Evolutionary conservation across 495 filamentous ascomycete genomes (phyloP).

Genomic region (Daldinia bambusicola): DNA sequence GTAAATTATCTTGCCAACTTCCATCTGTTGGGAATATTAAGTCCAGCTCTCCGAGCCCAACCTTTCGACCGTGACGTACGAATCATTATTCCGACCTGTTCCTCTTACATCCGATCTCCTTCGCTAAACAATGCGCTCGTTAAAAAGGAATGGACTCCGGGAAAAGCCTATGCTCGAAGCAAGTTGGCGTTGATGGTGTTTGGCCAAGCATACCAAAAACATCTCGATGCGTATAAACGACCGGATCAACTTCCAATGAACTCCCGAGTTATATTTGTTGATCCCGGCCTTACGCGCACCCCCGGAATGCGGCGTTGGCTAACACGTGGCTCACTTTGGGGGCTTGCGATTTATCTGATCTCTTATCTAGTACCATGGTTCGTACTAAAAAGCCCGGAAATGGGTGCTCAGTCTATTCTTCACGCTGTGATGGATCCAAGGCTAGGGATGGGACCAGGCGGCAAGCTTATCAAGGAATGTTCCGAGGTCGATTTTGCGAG

Average conservation of each 20-base stretch:
- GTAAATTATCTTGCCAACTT: conserved; percentile 96
- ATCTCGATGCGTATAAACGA: conserved; percentile 80
- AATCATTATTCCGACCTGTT: conserved; percentile 86
- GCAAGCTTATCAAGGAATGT: conserved; percentile 88
- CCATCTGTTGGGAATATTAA: conserved; percentile 89
- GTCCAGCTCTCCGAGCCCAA: conserved; percentile 86
- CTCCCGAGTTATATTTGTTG: conserved; percentile 80
- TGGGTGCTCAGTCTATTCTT: conserved; percentile 88
- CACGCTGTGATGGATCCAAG: conserved; percentile 83
- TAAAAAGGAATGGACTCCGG: conserved; percentile 61
- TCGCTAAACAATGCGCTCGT: conserved; percentile 59
- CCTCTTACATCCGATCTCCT: conserved; percentile 79
- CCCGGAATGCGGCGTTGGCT: conserved; percentile 89
- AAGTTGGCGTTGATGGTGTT: conserved; percentile 92
- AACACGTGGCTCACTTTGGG: conserved; percentile 83
- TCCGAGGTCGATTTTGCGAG: conserved; percentile 74
- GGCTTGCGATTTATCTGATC: conserved; percentile 79
- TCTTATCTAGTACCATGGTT: conserved; percentile 87
- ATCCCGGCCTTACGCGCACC: conserved; percentile 85
- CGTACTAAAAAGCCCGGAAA: conserved; percentile 80
- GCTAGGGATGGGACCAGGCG: conserved; percentile 69
- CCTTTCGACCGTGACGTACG: conserved; percentile 93
- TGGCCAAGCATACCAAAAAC: conserved; percentile 87
- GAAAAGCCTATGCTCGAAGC: conserved; percentile 78
- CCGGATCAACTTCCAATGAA: conserved; percentile 85